Evolutionary conservation across 306 rosid genomes (phyloP).

Genomic region (Spatholobus suberectus): DNA sequence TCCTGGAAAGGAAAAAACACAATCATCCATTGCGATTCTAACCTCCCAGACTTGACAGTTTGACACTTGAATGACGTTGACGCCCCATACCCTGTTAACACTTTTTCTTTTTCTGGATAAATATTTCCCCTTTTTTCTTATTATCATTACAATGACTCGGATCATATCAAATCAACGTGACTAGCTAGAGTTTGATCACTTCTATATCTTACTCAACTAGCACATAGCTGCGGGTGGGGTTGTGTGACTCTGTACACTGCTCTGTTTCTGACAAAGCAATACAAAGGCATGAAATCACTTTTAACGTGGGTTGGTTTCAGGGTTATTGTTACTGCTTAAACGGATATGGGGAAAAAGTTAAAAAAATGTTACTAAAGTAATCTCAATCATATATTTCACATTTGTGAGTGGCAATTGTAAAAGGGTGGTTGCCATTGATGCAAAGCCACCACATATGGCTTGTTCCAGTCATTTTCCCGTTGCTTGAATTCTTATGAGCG

Average conservation of each 20-base stretch:
- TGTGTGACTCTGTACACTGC: slow-evolving; percentile 25
- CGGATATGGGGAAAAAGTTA: background rate
- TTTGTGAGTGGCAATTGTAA: background rate
- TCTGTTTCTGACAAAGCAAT: slow-evolving; percentile 30
- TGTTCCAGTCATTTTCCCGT: slow-evolving; percentile 20
- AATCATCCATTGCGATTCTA: slow-evolving; percentile 33
- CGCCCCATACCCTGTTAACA: slow-evolving; percentile 17
- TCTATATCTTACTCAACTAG: slow-evolving; percentile 31
- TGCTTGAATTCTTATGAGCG: slow-evolving; percentile 20
- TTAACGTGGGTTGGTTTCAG: background rate
- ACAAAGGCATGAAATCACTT: slow-evolving; percentile 21
- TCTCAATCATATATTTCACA: background rate
- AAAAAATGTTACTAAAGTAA: background rate
- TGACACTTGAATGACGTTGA: slow-evolving; percentile 43
- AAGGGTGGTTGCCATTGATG: slow-evolving; percentile 27
- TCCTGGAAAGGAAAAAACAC: slow-evolving; percentile 22
- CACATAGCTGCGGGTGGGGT: slow-evolving; percentile 19
- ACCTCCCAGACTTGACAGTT: slow-evolving; percentile 48
- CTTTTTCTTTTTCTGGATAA: slow-evolving; percentile 23
- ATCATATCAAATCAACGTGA: slow-evolving; percentile 43
- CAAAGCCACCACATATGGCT: background rate
- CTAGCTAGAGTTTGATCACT: slow-evolving; percentile 9
- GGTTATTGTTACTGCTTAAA: too few species aligned
- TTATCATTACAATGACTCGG: slow-evolving; percentile 21
- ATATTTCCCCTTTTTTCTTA: background rate